Evolutionary conservation across 768 basidiomycete species (phyloP).

Genomic region (Lactifluus hygrophoroides): DNA sequence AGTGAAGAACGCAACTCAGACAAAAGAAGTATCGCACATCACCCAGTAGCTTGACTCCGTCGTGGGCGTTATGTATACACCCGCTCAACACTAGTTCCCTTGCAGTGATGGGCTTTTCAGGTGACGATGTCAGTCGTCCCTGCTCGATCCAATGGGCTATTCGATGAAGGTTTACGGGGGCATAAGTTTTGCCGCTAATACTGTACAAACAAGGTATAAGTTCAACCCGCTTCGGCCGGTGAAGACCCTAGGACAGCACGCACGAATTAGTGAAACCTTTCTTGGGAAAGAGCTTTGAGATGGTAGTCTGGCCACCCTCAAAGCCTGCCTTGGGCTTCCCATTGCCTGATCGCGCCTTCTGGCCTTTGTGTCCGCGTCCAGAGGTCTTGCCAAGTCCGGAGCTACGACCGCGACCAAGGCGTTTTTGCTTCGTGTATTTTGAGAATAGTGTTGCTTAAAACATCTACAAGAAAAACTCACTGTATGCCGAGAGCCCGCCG

Average conservation of each 20-base stretch:
- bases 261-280: constrained; percentile 90
- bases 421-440: constrained; percentile 63
- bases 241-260: constrained; percentile 26
- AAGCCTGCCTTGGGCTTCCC: constrained; percentile 78
- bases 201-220: not conserved
- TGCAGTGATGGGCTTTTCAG: constrained; percentile 80
- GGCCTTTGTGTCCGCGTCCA: constrained; percentile 91
- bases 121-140: constrained; percentile 69
- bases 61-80: constrained; percentile 79
- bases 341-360: constrained; percentile 85
- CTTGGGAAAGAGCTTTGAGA: constrained; percentile 87
- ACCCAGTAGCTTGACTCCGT: constrained; percentile 88
- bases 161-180: constrained; percentile 78
- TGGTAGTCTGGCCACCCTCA: constrained; percentile 95
- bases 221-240: not conserved
- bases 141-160: constrained; percentile 88
- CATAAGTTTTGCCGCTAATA: constrained; percentile 70
- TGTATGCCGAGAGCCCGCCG: constrained; percentile 57
- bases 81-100: constrained; percentile 77
- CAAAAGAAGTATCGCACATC: constrained; percentile 41
- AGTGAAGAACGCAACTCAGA: not conserved
- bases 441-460: not conserved
- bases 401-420: constrained; percentile 88
- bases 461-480: constrained; percentile 32
- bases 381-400: constrained; percentile 89